phyloP scores from a whole-genome alignment of 805 yeast species.

The Lipomyces starkeyi region DNA sequence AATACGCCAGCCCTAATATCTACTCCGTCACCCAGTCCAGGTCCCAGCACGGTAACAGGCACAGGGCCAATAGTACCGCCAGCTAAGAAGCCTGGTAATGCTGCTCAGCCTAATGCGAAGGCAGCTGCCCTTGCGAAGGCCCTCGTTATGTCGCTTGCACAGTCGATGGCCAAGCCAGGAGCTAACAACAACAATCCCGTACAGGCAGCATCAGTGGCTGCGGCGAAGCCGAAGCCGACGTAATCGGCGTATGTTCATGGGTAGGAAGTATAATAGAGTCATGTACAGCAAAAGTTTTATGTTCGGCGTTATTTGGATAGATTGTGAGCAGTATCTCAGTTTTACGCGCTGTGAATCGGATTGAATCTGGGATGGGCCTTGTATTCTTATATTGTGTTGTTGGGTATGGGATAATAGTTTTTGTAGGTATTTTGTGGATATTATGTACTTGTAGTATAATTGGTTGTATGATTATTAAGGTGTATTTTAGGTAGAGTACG shows the following conservation, averaged over 20 bases:
- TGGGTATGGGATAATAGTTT: background rate
- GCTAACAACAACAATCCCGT: background rate
- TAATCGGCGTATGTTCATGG: background rate
- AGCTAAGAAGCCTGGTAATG: constrained; percentile 9
- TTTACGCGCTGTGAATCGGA: background rate
- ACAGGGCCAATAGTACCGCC: constrained; percentile 6
- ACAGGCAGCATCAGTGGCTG: background rate
- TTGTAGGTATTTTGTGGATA: background rate
- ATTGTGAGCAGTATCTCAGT: background rate
- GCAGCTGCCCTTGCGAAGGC: constrained; percentile 39
- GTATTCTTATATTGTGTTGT: background rate
- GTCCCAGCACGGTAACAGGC: background rate
- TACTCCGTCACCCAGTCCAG: constrained; percentile 1
- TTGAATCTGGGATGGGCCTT: background rate
- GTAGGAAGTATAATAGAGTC: background rate
- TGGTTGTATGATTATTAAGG: background rate
- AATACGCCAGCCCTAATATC: constrained; percentile 10
- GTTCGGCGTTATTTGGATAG: background rate
- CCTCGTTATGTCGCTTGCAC: constrained; percentile 35
- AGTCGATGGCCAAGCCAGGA: constrained; percentile 20
- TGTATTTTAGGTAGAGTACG: background rate
- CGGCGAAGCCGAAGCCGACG: background rate
- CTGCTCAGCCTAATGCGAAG: constrained; percentile 30
- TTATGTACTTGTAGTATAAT: background rate
- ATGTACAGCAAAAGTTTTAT: background rate